Evolutionary conservation across 2,329 filamentous ascomycete genomes (phyloP).

Genomic region (Teratosphaeria nubilosa): DNA sequence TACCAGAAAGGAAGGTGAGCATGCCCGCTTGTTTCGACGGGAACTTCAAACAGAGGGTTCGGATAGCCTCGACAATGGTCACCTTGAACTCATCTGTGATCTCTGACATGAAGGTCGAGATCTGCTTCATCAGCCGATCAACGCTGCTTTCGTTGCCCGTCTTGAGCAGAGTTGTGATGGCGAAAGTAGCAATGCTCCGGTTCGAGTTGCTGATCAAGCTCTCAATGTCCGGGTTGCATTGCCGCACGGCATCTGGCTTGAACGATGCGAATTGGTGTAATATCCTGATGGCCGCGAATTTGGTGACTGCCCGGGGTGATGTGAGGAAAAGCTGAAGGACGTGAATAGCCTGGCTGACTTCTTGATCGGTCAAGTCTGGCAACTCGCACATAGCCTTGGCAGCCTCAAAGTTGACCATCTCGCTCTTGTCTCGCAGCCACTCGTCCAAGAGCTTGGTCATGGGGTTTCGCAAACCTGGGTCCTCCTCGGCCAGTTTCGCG

Average conservation of each 20-base stretch:
- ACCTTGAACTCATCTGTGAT: slow-evolving; percentile 99
- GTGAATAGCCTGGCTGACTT: slow-evolving; percentile 86
- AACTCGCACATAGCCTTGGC: slow-evolving; percentile 96
- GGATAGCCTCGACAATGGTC: slow-evolving; percentile 97
- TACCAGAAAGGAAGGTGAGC: slow-evolving; percentile 94
- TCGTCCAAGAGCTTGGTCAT: slow-evolving; percentile 97
- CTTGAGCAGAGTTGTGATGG: slow-evolving; percentile 95
- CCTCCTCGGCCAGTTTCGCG: slow-evolving; percentile 88
- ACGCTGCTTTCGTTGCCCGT: slow-evolving; percentile 97
- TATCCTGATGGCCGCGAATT: slow-evolving; percentile 93
- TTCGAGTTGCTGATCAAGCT: slow-evolving; percentile 94
- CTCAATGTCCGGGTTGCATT: slow-evolving; percentile 96
- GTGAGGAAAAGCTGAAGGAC: slow-evolving; percentile 94
- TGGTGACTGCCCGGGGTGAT: slow-evolving; percentile 88
- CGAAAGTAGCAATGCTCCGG: slow-evolving; percentile 93
- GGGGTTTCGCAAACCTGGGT: slow-evolving; percentile 75
- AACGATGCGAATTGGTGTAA: slow-evolving; percentile 94
- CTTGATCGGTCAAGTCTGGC: slow-evolving; percentile 81
- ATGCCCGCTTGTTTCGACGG: slow-evolving; percentile 96
- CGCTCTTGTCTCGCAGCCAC: slow-evolving; percentile 96
- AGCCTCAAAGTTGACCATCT: slow-evolving; percentile 99
- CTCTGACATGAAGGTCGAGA: slow-evolving; percentile 95
- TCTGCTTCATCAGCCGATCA: slow-evolving; percentile 96
- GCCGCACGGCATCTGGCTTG: slow-evolving; percentile 83
- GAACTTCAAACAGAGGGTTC: slow-evolving; percentile 94